Evolutionary conservation across 306 rosid species (phyloP).

Genomic region (Acacia acuminata): DNA sequence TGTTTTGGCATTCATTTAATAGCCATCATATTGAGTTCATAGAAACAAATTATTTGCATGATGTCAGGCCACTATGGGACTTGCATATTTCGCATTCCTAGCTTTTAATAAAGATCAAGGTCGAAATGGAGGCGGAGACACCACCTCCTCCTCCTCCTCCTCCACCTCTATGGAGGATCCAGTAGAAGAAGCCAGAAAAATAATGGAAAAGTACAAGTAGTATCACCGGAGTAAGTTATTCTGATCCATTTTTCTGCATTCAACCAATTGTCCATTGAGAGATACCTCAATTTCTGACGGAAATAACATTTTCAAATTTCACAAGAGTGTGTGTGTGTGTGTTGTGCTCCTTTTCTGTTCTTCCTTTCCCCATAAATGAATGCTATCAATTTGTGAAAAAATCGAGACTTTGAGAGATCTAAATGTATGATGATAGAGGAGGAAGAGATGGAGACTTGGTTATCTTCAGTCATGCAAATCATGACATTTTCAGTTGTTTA

Average conservation of each 20-base stretch:
- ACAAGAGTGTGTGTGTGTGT: slow-evolving; percentile 6
- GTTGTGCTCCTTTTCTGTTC: too few relatives aligned
- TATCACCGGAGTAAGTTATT: slow-evolving; percentile 31
- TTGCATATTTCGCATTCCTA: slow-evolving; percentile 72
- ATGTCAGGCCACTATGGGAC: slow-evolving; percentile 84
- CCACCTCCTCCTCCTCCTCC: slow-evolving; percentile 25
- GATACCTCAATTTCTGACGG: neutral
- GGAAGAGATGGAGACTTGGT: neutral
- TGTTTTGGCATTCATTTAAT: neutral
- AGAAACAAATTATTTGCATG: slow-evolving; percentile 23
- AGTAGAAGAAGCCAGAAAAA: slow-evolving; percentile 86
- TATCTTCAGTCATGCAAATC: neutral
- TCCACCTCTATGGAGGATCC: slow-evolving; percentile 60
- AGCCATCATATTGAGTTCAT: neutral
- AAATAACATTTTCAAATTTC: too few relatives aligned
- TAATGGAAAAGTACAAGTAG: slow-evolving; percentile 97
- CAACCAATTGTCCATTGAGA: slow-evolving; percentile 27
- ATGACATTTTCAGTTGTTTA: too few relatives aligned
- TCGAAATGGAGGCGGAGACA: slow-evolving; percentile 44
- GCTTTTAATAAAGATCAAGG: slow-evolving; percentile 86
- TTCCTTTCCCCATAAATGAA: too few relatives aligned
- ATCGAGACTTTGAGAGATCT: neutral
- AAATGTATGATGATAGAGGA: neutral
- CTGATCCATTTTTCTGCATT: slow-evolving; percentile 27
- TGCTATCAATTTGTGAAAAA: too few relatives aligned